Conservation (phyloP, 352 stramenopile species). For the Detonula confervacea region DNA sequence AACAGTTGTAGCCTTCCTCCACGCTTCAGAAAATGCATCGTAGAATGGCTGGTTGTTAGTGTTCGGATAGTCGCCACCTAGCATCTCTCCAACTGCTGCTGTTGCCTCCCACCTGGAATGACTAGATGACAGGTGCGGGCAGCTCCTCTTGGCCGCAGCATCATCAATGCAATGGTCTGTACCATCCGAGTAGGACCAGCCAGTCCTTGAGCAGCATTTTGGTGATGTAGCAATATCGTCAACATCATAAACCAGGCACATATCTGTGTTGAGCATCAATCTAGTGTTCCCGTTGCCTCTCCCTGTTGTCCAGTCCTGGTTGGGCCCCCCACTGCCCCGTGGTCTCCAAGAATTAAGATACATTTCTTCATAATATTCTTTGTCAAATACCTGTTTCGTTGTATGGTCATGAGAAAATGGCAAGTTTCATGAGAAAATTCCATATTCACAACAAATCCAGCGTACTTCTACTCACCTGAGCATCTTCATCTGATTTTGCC, state of each 20-base stretch:
- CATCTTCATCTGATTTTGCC: conserved; percentile 36
- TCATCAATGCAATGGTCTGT: too few relatives aligned
- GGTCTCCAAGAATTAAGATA: conserved; percentile 50
- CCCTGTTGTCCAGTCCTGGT: conserved; percentile 48
- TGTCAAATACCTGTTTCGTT: conserved; percentile 54
- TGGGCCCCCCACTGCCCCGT: conserved; percentile 17
- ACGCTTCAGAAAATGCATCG: conserved; percentile 43
- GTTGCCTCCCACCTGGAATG: conserved; percentile 27
- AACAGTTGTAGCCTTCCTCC: conserved; percentile 60
- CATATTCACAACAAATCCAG: background rate
- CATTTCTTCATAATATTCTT: conserved; percentile 50
- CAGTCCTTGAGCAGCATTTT: too few relatives aligned
- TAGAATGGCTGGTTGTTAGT: conserved; percentile 57
- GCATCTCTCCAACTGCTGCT: conserved; percentile 34
- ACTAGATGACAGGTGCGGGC: too few relatives aligned
- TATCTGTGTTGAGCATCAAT: conserved; percentile 30
- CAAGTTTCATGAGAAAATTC: background rate
- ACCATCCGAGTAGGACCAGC: too few relatives aligned
- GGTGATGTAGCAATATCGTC: too few relatives aligned
- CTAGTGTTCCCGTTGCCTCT: background rate
- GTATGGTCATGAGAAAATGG: too few relatives aligned
- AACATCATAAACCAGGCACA: conserved; percentile 20
- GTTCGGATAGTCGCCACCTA: conserved; percentile 38
- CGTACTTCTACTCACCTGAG: conserved; percentile 38
- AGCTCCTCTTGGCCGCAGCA: too few relatives aligned